These are phyloP conservation scores for Camellia oleifera DNA, from an alignment of 179 eudicot genomes.

Conservation along the genomic window DNA sequence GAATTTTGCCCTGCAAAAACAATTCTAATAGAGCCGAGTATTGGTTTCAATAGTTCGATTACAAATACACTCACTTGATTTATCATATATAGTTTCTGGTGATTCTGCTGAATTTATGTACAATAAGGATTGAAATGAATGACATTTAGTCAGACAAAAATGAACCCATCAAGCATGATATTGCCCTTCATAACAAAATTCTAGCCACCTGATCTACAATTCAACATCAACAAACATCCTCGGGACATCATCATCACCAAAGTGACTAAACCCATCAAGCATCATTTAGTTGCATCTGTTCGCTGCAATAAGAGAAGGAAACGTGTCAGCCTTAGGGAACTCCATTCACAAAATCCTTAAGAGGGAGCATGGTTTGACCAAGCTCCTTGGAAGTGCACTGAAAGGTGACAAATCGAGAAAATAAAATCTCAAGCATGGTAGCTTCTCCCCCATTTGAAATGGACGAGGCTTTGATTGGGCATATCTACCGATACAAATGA, in stretches of 20 bases:
- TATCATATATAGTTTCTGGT: no score
- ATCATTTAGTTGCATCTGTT: conserved; percentile 17
- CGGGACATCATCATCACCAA: conserved; percentile 7
- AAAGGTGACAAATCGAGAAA: not conserved
- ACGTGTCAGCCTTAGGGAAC: not conserved
- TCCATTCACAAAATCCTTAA: not conserved
- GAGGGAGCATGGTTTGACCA: not conserved
- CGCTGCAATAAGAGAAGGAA: conserved; percentile 28
- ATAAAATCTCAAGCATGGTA: not conserved
- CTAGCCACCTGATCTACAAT: not conserved
- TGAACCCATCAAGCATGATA: not conserved
- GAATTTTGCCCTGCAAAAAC: conserved; percentile 40
- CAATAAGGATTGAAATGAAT: conserved; percentile 3
- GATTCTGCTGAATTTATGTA: not conserved
- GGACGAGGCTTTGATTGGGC: not conserved
- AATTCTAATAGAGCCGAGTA: not conserved
- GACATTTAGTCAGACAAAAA: not conserved
- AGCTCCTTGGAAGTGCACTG: not conserved
- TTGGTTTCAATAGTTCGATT: no score
- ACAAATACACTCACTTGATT: no score
- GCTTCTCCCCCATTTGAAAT: not conserved
- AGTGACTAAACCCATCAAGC: conserved; percentile 12
- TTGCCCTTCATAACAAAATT: not conserved
- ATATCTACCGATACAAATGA: not conserved
- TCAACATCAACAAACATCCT: not conserved